phyloP scores from a whole-genome alignment of 176 grass and related monocot genomes.

The Musa troglodytarum region DNA sequence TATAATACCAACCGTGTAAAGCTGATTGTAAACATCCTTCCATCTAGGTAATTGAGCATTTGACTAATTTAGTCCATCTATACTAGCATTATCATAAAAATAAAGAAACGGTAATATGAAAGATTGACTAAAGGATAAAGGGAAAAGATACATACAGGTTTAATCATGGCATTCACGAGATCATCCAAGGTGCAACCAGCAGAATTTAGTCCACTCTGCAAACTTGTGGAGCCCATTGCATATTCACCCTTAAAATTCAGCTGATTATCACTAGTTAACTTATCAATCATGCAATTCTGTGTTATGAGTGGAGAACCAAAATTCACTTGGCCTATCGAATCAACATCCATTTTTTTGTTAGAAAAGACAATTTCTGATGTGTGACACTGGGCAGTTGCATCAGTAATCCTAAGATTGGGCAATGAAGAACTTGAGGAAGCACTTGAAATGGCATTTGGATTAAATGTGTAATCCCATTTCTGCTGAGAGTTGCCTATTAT shows the following conservation, averaged over 20 bases:
- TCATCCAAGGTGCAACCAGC: constrained; percentile 5
- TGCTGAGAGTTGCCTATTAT: constrained; percentile 3
- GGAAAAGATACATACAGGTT: constrained; percentile 3
- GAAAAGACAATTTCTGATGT: background rate
- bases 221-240: background rate
- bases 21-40: no score
- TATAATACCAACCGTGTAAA: no score
- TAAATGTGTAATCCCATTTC: background rate
- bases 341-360: background rate
- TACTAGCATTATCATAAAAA: background rate
- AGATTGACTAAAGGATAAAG: background rate
- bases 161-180: constrained; percentile 17
- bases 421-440: constrained; percentile 22
- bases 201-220: background rate
- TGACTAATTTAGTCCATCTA: background rate
- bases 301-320: background rate
- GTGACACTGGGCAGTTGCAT: constrained; percentile 18
- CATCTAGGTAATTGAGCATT: background rate
- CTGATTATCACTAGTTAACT: background rate
- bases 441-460: constrained; percentile 12
- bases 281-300: background rate
- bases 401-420: constrained; percentile 29
- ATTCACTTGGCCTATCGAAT: background rate
- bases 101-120: background rate
- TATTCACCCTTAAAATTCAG: constrained; percentile 1